A percentile compares a stretch with the other conserved stretches of the same genome.
Conservation (phyloP, 1,139 yeast genomes). For the Pneumocystis murina region DNA sequence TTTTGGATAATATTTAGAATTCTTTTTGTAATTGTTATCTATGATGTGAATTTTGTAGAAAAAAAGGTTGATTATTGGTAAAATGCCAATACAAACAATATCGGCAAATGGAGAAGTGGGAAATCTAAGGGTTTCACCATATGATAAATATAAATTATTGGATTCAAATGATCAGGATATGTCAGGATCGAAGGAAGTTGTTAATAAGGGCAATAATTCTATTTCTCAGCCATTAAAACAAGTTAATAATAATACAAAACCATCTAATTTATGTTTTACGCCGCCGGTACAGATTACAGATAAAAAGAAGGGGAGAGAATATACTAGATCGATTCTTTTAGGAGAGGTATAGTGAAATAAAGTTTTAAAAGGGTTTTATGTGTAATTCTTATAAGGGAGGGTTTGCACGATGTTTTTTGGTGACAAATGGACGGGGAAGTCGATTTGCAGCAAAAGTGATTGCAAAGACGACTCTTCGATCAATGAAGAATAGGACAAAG, state of each 20-base stretch:
- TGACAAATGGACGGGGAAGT: conserved; percentile 66
- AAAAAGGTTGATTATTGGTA: not conserved
- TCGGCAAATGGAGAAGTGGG: not conserved
- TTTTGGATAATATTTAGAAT: not conserved
- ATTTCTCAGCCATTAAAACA: not conserved
- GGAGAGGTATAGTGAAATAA: conserved; percentile 43
- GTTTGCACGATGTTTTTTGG: conserved; percentile 95
- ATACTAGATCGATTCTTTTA: conserved; percentile 74
- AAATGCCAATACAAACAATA: not conserved
- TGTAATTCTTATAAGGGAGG: conserved; percentile 43
- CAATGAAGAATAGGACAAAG: conserved; percentile 82
- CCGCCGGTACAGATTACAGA: conserved; percentile 88
- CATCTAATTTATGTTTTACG: conserved; percentile 78
- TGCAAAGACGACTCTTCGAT: conserved; percentile 84
- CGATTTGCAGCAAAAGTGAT: conserved; percentile 94
- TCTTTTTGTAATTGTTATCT: not conserved
- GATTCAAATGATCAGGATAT: not conserved
- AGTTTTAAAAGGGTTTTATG: not conserved
- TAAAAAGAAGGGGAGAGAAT: conserved; percentile 62
- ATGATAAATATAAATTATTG: not conserved
- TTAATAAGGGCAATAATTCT: not conserved
- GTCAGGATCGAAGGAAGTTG: not conserved
- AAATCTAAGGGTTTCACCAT: not conserved
- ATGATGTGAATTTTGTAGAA: not conserved
- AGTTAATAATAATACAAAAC: conserved; percentile 63